Base-by-base conservation (phyloP, 352 stramenopile genomes). In the Globisporangium megalacanthum region DNA sequence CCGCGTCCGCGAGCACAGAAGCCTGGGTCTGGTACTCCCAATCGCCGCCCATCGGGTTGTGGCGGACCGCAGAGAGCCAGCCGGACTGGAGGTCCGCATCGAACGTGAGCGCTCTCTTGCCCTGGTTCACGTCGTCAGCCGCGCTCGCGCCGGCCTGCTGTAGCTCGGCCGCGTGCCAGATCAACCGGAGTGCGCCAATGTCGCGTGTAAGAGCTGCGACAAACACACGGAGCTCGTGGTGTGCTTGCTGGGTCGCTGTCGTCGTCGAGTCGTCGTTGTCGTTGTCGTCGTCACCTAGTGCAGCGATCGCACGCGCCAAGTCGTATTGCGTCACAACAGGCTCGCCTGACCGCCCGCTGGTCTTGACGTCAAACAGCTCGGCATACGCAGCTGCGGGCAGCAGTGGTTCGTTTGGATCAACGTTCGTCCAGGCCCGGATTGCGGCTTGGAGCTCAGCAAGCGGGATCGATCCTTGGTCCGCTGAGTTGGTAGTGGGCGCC, bases 151-250 rank as follows among this genome's bases (percentile, higher is more conserved):
- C 81, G 49, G 84, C 36, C 36, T 42, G 36, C 7, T 42, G 79
- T 1, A 92, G 65, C 60, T 92, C 77, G 25, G 77, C 83, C 2
- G 80, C 83, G 11, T 68, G 72, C 83, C 83, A 92, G 20, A 92
- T 72, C 0, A 65, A 75, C 1, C 78, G 79, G 19, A 92, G 61
- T 6, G 75, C 70, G 6, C 70, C 60, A 37, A 90, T 71, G 46
- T 90, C 79, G 0, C 58, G 54, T 56, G 80, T 79, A 0, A 92
- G 54, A 3, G 63, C 64, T 6, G 50, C 20, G 11, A 83, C 35
- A 47, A 92, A 92, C 0, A 60, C 59, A 9, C 66, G 61, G 13
- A 89, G 65, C 39, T 84, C 78, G 8, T 66, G 33, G 29, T 71
- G 73, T 8, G 66, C 66, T 57, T 55, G 65, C 0, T 8, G 25